These are phyloP conservation scores for Ananas comosus DNA, from an alignment of 176 grass and related monocot species.

Conservation along the genomic window DNA sequence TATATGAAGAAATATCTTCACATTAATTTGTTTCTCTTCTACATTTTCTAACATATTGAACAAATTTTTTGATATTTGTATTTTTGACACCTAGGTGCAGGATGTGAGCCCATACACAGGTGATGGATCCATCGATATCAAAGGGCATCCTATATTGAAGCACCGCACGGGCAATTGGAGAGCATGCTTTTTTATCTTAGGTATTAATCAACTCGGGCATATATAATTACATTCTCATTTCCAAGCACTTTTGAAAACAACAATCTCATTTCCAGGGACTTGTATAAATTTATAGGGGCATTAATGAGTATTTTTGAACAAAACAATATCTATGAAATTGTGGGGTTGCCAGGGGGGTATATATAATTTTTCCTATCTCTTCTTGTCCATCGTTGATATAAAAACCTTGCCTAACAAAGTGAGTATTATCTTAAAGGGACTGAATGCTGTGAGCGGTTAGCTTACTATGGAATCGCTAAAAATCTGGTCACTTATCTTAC, in stretches of 20 bases:
- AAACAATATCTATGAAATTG: no score
- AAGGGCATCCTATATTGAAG: conserved; percentile 70
- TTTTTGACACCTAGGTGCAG: conserved; percentile 21
- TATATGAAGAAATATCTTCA: no score
- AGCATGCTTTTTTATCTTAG: conserved; percentile 75
- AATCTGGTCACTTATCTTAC: conserved; percentile 79
- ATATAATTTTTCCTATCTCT: no score
- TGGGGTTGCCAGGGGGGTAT: no score
- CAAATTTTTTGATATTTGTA: background rate
- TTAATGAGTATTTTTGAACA: no score
- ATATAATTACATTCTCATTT: background rate
- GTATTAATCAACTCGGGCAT: conserved; percentile 24
- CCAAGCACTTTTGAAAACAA: no score
- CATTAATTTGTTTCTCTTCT: no score
- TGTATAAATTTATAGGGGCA: no score
- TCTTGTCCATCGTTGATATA: background rate
- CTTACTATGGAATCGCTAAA: conserved; percentile 76
- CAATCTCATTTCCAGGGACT: no score
- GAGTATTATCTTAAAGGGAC: conserved; percentile 26
- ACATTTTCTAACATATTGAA: no score
- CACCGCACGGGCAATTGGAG: conserved; percentile 75
- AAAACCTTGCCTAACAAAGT: background rate
- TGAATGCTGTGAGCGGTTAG: conserved; percentile 79
- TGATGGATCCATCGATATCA: conserved; percentile 65
- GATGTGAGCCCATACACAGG: conserved; percentile 40